Conservation (phyloP, 768 basidiomycete species). For the Sarcodon aspratus region DNA sequence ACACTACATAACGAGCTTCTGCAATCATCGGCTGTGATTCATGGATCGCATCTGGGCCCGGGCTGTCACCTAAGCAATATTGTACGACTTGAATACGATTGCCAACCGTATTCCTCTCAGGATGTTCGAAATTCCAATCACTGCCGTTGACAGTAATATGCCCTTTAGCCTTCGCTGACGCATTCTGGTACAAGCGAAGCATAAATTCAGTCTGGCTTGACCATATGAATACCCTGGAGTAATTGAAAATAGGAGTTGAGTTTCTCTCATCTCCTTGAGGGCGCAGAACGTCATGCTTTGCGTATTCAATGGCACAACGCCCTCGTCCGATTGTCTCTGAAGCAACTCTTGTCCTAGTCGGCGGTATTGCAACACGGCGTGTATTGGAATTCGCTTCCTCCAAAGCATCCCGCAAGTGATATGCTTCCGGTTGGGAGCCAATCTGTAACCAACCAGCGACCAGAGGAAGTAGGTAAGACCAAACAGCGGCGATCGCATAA, state of each 20-base stretch:
- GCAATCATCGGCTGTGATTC: neutral
- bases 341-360: neutral
- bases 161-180: neutral
- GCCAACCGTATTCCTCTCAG: neutral
- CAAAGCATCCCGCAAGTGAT: neutral
- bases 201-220: neutral
- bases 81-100: neutral
- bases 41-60: neutral
- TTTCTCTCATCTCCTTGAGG: neutral
- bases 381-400: neutral
- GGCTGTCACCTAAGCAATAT: neutral
- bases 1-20: neutral
- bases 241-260: neutral
- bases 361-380: too few relatives aligned
- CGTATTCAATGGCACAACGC: neutral
- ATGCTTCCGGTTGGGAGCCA: neutral
- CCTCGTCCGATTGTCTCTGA: neutral
- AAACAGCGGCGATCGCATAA: neutral
- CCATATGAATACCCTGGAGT: neutral
- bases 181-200: neutral
- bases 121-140: neutral
- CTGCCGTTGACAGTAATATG: neutral
- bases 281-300: neutral
- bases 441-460: neutral
- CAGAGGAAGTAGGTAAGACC: neutral